Evolutionary conservation across 441 rosid species (phyloP).

Genomic region (Gossypium davidsonii): DNA sequence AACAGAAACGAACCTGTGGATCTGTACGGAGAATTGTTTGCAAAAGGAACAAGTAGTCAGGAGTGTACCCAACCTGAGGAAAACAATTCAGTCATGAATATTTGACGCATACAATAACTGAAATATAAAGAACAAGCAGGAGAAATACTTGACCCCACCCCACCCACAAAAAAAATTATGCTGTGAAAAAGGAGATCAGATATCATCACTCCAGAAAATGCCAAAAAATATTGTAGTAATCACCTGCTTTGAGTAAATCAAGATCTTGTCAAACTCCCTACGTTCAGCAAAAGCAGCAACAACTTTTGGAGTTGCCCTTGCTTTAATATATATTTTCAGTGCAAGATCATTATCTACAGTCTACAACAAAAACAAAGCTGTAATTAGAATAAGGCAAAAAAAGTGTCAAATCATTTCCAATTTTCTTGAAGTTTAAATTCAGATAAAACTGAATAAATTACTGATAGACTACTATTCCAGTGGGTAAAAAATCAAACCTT

Average conservation of each 20-base stretch:
- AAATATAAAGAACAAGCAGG: background rate
- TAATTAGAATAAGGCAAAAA: background rate
- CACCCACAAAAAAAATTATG: too few species aligned
- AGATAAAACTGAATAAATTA: background rate
- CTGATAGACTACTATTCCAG: background rate
- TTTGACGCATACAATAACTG: background rate
- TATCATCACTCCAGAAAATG: background rate
- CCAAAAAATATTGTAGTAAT: background rate
- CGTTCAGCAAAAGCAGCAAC: conserved; percentile 99
- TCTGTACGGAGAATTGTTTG: conserved; percentile 98
- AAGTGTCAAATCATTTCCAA: background rate
- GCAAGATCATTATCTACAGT: conserved; percentile 99
- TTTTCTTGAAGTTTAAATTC: background rate
- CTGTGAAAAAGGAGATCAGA: background rate
- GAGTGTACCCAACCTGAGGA: conserved; percentile 92
- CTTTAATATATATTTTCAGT: conserved; percentile 90
- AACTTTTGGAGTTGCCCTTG: conserved; percentile 99
- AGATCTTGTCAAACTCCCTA: conserved; percentile 97
- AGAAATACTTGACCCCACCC: background rate
- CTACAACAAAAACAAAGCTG: conserved; percentile 36
- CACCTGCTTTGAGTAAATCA: conserved; percentile 99
- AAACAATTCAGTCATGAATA: background rate
- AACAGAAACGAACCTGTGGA: conserved; percentile 69
- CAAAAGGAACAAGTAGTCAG: conserved; percentile 96
- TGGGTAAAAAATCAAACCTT: conserved; percentile 47